These are phyloP conservation scores for Allium fistulosum DNA, from an alignment of 106 monocot species.

Conservation along the genomic window DNA sequence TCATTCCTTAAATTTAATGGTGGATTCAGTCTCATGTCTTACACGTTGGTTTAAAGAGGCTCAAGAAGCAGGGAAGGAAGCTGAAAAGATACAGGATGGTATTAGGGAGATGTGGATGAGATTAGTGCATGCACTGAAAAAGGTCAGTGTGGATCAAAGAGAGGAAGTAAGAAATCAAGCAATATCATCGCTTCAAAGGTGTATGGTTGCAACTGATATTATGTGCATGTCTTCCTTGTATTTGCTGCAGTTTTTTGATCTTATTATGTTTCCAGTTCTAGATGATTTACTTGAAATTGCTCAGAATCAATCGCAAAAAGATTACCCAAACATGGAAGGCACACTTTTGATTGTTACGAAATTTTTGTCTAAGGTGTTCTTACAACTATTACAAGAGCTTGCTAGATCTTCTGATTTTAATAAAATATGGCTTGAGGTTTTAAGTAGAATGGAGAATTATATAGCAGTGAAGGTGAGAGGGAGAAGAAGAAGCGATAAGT, in stretches of 20 bases:
- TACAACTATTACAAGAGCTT: conserved; percentile 47
- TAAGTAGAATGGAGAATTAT: conserved; percentile 58
- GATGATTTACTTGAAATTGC: conserved; percentile 55
- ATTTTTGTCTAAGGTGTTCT: conserved; percentile 46
- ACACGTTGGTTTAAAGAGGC: conserved; percentile 48
- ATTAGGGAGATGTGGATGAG: conserved; percentile 74
- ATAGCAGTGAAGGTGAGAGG: conserved; percentile 64
- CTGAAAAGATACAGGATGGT: conserved; percentile 43
- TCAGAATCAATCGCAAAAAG: conserved; percentile 51
- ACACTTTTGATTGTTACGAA: conserved; percentile 51
- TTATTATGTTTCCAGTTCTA: conserved; percentile 43
- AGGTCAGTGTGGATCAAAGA: conserved; percentile 44
- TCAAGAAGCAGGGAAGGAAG: conserved; percentile 36
- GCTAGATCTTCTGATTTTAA: conserved; percentile 33
- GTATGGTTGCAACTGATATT: conserved; percentile 45
- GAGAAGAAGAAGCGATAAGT: conserved; percentile 47
- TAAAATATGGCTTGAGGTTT: conserved; percentile 58
- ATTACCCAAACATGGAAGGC: conserved; percentile 60
- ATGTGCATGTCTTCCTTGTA: conserved; percentile 27
- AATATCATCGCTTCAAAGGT: conserved; percentile 49
- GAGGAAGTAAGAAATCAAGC: conserved; percentile 80
- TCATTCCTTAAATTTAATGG: conserved; percentile 50
- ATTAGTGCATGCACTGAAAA: conserved; percentile 45
- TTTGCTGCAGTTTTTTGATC: conserved; percentile 53
- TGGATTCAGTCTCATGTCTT: conserved; percentile 35